Evolutionary conservation across 2,329 filamentous ascomycete species (phyloP).

Genomic region (Pyricularia grisea): DNA sequence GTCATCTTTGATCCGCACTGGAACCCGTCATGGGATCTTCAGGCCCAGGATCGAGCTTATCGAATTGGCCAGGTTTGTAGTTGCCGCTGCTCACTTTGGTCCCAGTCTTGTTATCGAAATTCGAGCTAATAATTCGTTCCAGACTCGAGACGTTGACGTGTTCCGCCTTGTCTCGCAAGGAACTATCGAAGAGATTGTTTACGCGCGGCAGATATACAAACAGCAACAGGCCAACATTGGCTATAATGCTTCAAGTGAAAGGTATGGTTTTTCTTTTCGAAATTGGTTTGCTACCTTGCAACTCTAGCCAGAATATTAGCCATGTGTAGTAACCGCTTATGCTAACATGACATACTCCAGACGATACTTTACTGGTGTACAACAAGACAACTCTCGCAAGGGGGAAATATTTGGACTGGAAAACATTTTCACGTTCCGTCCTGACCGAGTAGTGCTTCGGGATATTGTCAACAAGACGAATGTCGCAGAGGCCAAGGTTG

Average conservation of each 20-base stretch:
- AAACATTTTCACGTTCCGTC: slow-evolving; percentile 79
- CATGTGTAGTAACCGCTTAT: not conserved
- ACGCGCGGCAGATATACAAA: slow-evolving; percentile 96
- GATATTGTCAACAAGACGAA: slow-evolving; percentile 99
- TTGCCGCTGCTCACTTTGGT: not conserved
- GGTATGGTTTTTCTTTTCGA: not conserved
- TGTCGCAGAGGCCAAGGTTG: slow-evolving; percentile 82
- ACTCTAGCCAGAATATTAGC: not conserved
- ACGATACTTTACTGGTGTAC: slow-evolving; percentile 90
- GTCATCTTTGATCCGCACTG: slow-evolving; percentile 96
- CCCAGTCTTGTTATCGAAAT: not conserved
- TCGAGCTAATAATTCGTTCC: not conserved
- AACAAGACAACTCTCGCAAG: slow-evolving; percentile 71
- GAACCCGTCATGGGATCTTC: slow-evolving; percentile 91
- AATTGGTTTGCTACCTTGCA: not conserved
- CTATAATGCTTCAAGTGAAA: slow-evolving; percentile 84
- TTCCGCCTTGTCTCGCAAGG: slow-evolving; percentile 85
- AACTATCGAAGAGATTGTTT: slow-evolving; percentile 95
- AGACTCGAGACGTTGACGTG: slow-evolving; percentile 75
- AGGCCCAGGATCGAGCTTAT: slow-evolving; percentile 94
- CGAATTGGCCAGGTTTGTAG: slow-evolving; percentile 70
- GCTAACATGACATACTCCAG: slow-evolving; percentile 22
- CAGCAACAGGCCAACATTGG: slow-evolving; percentile 98
- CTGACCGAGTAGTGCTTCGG: slow-evolving; percentile 70
- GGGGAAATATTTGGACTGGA: slow-evolving; percentile 88